Conservation (phyloP, 2,329 filamentous ascomycete genomes). For the Nemania sp. region DNA sequence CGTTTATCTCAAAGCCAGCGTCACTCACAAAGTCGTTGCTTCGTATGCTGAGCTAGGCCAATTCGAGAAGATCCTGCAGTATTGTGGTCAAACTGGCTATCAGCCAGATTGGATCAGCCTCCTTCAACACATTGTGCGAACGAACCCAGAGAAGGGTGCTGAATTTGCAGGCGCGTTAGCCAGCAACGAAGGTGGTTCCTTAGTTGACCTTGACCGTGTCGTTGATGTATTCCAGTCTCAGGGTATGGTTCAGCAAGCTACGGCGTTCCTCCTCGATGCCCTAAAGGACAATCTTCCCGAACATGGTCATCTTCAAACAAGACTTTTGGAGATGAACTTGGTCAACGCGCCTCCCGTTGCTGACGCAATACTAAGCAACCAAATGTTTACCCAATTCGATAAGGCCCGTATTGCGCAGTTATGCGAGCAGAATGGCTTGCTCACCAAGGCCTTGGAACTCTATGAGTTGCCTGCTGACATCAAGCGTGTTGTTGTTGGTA, state of each 20-base stretch:
- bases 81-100: slow-evolving; percentile 86
- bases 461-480: slow-evolving; percentile 91
- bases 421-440: slow-evolving; percentile 91
- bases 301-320: slow-evolving; percentile 92
- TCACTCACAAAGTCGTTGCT: slow-evolving; percentile 93
- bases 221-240: slow-evolving; percentile 99
- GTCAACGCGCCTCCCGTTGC: slow-evolving; percentile 97
- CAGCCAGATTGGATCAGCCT: slow-evolving; percentile 95
- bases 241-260: slow-evolving; percentile 97
- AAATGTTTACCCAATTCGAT: slow-evolving; percentile 99
- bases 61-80: slow-evolving; percentile 96
- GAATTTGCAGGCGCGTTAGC: slow-evolving; percentile 95
- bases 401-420: slow-evolving; percentile 87
- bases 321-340: slow-evolving; percentile 97
- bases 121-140: slow-evolving; percentile 89
- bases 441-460: slow-evolving; percentile 89
- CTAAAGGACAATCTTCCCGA: slow-evolving; percentile 95
- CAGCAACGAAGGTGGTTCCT: slow-evolving; percentile 85
- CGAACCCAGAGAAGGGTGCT: slow-evolving; percentile 91
- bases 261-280: slow-evolving; percentile 96
- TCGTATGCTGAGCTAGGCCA: slow-evolving; percentile 95
- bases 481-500: slow-evolving; percentile 89
- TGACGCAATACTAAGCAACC: slow-evolving; percentile 96
- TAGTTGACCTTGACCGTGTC: slow-evolving; percentile 93
- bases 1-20: slow-evolving; percentile 92